Conservation (phyloP, 495 filamentous ascomycete species). For the Penicillium silybi region DNA sequence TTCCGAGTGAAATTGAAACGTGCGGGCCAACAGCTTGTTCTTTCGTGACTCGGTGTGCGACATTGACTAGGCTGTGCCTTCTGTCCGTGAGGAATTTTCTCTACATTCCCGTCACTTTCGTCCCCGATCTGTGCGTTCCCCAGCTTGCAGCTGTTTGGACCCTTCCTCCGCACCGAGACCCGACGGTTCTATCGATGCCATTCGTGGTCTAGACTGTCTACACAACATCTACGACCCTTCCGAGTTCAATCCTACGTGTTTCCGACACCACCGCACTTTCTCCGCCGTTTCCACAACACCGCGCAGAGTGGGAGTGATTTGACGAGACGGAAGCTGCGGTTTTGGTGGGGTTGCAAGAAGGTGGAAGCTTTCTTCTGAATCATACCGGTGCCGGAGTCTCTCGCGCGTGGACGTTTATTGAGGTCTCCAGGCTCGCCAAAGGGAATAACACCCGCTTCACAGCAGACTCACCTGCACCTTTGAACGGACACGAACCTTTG, state of each 20-base stretch:
- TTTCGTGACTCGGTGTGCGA: conserved; percentile 1
- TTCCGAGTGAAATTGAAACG: conserved; percentile 2
- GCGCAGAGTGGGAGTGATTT: conserved; percentile 20
- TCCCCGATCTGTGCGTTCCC: conserved; percentile 7
- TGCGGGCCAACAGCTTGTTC: conserved; percentile 1
- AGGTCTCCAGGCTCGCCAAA: conserved; percentile 24
- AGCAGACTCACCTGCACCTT: conserved; percentile 21
- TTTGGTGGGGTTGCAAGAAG: conserved; percentile 32
- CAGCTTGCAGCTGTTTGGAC: conserved; percentile 5
- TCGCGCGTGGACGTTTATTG: conserved; percentile 21
- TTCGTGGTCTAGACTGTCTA: conserved; percentile 25
- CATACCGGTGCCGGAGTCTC: conserved; percentile 26
- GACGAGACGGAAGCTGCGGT: conserved; percentile 23
- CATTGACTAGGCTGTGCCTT: conserved; percentile 20
- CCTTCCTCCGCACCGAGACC: not conserved
- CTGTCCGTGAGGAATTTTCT: conserved; percentile 7
- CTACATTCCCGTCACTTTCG: not conserved
- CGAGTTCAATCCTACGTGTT: conserved; percentile 3
- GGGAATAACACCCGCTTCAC: conserved; percentile 20
- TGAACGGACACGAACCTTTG: conserved; percentile 7
- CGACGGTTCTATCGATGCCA: conserved; percentile 26
- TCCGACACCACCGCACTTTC: not conserved
- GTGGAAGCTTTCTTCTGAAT: conserved; percentile 26
- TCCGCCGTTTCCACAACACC: not conserved
- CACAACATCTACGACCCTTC: conserved; percentile 1